A percentile compares a stretch with the other conserved stretches of the same genome.
Evolutionary conservation across 1,284 basidiomycete genomes (phyloP).

Genomic region (Ustilago loliicola): DNA sequence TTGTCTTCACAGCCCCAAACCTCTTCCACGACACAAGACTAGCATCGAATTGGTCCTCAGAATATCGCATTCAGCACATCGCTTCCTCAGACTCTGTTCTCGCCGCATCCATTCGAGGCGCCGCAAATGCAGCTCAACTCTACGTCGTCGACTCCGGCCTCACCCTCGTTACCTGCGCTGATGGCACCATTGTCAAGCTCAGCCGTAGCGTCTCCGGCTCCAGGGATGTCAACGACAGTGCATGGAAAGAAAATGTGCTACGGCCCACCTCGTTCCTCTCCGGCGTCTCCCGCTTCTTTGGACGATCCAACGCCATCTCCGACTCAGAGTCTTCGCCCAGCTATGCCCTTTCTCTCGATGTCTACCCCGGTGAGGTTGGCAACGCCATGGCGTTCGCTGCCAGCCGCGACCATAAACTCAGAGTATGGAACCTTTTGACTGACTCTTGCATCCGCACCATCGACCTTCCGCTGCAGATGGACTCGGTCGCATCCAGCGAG

Average conservation of each 20-base stretch:
- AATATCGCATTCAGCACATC: slow-evolving; percentile 51
- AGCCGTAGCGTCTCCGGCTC: slow-evolving; percentile 30
- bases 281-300: slow-evolving; percentile 61
- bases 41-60: slow-evolving; percentile 49
- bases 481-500: slow-evolving; percentile 24
- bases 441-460: slow-evolving; percentile 64
- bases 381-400: slow-evolving; percentile 59
- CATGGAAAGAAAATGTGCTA: slow-evolving; percentile 57
- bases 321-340: slow-evolving; percentile 45
- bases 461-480: slow-evolving; percentile 54
- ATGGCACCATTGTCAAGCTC: slow-evolving; percentile 63
- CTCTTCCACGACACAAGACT: slow-evolving; percentile 47
- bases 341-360: slow-evolving; percentile 56
- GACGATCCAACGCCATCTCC: slow-evolving; percentile 42
- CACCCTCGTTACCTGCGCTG: slow-evolving; percentile 60
- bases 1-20: slow-evolving; percentile 43
- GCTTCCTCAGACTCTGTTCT: slow-evolving; percentile 38
- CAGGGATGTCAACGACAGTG: slow-evolving; percentile 34
- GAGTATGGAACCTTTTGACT: slow-evolving; percentile 65
- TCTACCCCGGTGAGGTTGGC: slow-evolving; percentile 43
- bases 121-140: slow-evolving; percentile 46
- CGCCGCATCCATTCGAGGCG: slow-evolving; percentile 26
- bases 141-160: slow-evolving; percentile 55
- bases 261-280: slow-evolving; percentile 62
- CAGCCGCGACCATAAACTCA: slow-evolving; percentile 64